A percentile compares a stretch with the other conserved stretches of the same genome.
These are phyloP conservation scores for Naematelia aurantialba DNA, from an alignment of 768 basidiomycete species.

Conservation along the genomic window DNA sequence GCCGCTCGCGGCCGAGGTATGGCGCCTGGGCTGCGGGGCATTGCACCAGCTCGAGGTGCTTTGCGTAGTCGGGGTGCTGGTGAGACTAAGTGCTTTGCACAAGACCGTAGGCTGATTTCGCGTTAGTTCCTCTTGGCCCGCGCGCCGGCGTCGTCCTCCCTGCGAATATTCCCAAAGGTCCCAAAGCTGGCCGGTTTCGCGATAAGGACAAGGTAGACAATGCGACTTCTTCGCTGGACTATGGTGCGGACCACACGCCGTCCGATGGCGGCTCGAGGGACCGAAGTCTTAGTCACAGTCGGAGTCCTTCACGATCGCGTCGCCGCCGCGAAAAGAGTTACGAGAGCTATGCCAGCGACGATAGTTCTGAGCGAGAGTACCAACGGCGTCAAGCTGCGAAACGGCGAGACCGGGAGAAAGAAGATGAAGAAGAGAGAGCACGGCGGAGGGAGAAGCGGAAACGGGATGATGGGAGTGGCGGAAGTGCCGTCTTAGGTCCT, in stretches of 20 bases:
- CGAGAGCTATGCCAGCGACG: constrained; percentile 8
- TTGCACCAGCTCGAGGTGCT: constrained; percentile 14
- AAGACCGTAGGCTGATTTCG: not conserved
- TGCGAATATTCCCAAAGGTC: constrained; percentile 32
- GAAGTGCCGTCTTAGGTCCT: constrained; percentile 27
- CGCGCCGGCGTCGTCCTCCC: constrained; percentile 21
- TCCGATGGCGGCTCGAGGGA: constrained; percentile 8
- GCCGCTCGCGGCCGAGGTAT: constrained; percentile 5
- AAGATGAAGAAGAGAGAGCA: constrained; percentile 21
- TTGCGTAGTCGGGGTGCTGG: constrained; percentile 36
- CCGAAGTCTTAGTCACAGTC: not conserved
- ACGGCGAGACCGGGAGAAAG: constrained; percentile 17
- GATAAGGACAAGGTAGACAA: constrained; percentile 43
- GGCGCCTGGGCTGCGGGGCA: constrained; percentile 2
- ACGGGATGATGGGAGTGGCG: constrained; percentile 31
- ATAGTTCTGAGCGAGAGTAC: constrained; percentile 10
- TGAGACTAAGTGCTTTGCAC: constrained; percentile 13
- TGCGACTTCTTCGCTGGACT: constrained; percentile 29
- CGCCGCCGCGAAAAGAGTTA: constrained; percentile 5
- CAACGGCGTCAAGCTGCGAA: constrained; percentile 6
- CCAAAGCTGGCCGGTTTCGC: constrained; percentile 45
- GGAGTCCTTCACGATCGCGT: not conserved
- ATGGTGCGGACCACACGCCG: constrained; percentile 22
- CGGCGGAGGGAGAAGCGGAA: constrained; percentile 24
- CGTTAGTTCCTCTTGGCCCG: constrained; percentile 29